Percentiles rank a stretch among this genome's conserved stretches.
These are phyloP conservation scores for Picea abies DNA, from an alignment of 83 land plant species.

Conservation along the genomic window DNA sequence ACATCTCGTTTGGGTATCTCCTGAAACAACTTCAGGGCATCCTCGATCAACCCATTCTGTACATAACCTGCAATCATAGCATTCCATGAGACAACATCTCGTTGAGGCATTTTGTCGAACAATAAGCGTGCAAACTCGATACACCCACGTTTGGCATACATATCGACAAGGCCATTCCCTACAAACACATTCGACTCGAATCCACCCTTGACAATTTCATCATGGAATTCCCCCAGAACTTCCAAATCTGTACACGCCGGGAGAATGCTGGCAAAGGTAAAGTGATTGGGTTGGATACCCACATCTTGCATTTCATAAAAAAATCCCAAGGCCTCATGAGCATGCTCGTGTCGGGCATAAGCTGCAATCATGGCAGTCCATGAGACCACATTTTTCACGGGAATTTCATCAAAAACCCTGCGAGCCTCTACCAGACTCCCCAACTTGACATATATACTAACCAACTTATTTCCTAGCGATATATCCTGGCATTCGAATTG, in stretches of 20 bases:
- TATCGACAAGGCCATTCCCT: too few species aligned
- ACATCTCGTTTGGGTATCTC: not conserved
- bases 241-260: too few species aligned
- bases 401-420: not conserved
- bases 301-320: not conserved
- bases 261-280: too few species aligned
- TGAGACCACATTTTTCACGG: not conserved
- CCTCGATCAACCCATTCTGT: not conserved
- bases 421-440: not conserved
- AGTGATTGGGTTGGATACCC: too few species aligned
- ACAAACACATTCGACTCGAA: too few species aligned
- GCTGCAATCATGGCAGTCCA: not conserved
- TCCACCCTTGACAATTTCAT: too few species aligned
- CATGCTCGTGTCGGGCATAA: not conserved
- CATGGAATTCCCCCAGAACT: too few species aligned
- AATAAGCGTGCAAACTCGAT: not conserved
- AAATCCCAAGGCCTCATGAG: not conserved
- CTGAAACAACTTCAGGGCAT: not conserved
- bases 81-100: not conserved
- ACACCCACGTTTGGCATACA: too few species aligned
- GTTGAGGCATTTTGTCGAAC: not conserved
- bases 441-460: constrained; percentile 1
- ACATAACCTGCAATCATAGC: not conserved
- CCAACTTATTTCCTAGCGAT: not conserved
- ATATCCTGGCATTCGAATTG: not conserved